These are phyloP conservation scores for Leccinellum albellum DNA, from an alignment of 768 basidiomycete species.

Conservation along the genomic window DNA sequence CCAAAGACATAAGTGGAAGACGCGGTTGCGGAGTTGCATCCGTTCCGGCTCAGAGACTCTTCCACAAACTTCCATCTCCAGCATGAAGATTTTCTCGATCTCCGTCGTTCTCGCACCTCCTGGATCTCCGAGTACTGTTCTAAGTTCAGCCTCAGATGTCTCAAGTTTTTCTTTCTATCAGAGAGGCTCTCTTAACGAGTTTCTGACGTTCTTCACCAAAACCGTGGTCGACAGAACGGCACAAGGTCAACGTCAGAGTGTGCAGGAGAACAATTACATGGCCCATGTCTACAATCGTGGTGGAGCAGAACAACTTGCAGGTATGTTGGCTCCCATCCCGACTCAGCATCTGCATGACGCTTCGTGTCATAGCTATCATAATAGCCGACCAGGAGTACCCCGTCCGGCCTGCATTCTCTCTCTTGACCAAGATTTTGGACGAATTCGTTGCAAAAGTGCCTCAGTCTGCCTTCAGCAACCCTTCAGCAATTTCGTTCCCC, in stretches of 20 bases:
- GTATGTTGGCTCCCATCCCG: constrained; percentile 39
- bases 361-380: constrained; percentile 62
- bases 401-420: constrained; percentile 91
- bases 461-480: constrained; percentile 61
- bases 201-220: constrained; percentile 90
- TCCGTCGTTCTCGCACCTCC: constrained; percentile 69
- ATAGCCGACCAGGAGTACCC: constrained; percentile 97
- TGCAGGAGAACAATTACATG: constrained; percentile 90
- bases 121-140: constrained; percentile 56
- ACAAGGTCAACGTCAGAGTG: constrained; percentile 86
- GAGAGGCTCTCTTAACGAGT: constrained; percentile 80
- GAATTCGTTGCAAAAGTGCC: constrained; percentile 84
- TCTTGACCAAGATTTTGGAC: constrained; percentile 89
- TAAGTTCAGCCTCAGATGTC: constrained; percentile 72
- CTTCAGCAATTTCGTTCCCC: constrained; percentile 70
- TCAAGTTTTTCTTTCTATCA: constrained; percentile 95
- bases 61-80: constrained; percentile 17
- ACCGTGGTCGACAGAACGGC: constrained; percentile 87
- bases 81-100: constrained; percentile 86
- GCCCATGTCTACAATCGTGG: constrained; percentile 93
- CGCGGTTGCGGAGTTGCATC: not conserved
- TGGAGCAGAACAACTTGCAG: constrained; percentile 80
- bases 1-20: constrained; percentile 19
- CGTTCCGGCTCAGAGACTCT: constrained; percentile 3
- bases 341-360: constrained; percentile 2